Percentiles rank a stretch among this genome's conserved stretches.
Evolutionary conservation across 768 basidiomycete species (phyloP).

Genomic region (Tricholoma terreum): DNA sequence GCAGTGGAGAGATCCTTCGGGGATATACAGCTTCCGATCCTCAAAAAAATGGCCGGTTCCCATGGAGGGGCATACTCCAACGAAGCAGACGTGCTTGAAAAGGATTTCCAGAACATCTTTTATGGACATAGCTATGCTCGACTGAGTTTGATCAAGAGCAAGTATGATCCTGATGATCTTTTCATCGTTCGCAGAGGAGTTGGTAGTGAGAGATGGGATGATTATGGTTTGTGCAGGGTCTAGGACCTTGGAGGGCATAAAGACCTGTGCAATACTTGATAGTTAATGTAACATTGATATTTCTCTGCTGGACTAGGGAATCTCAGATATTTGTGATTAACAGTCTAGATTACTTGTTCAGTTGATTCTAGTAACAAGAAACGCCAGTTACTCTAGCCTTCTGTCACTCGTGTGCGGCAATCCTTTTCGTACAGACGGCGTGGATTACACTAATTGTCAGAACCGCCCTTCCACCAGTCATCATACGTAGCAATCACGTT

Average conservation of each 20-base stretch:
- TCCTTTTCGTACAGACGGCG: too few relatives aligned
- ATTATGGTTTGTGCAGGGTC: background rate
- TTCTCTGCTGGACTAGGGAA: background rate
- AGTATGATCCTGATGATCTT: constrained; percentile 31
- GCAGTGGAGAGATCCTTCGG: constrained; percentile 20
- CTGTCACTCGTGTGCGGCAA: too few relatives aligned
- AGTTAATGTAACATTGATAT: too few relatives aligned
- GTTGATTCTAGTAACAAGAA: too few relatives aligned
- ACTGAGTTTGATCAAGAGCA: constrained; percentile 26
- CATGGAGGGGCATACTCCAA: constrained; percentile 32
- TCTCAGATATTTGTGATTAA: too few relatives aligned
- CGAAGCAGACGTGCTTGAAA: constrained; percentile 31
- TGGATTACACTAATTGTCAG: background rate
- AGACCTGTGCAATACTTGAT: too few relatives aligned
- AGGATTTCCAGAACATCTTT: constrained; percentile 29
- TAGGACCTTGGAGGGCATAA: background rate
- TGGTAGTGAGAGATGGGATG: background rate
- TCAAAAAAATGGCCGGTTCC: constrained; percentile 24
- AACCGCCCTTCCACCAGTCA: background rate
- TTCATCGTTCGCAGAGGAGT: constrained; percentile 25
- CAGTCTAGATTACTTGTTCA: too few relatives aligned
- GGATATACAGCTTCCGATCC: constrained; percentile 20
- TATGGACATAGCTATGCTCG: constrained; percentile 33
- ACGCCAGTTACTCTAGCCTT: too few relatives aligned
- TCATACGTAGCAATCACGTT: constrained; percentile 1